These are phyloP conservation scores for Lasiodiplodia sp. DNA, from an alignment of 2,329 filamentous ascomycete species.

Conservation along the genomic window DNA sequence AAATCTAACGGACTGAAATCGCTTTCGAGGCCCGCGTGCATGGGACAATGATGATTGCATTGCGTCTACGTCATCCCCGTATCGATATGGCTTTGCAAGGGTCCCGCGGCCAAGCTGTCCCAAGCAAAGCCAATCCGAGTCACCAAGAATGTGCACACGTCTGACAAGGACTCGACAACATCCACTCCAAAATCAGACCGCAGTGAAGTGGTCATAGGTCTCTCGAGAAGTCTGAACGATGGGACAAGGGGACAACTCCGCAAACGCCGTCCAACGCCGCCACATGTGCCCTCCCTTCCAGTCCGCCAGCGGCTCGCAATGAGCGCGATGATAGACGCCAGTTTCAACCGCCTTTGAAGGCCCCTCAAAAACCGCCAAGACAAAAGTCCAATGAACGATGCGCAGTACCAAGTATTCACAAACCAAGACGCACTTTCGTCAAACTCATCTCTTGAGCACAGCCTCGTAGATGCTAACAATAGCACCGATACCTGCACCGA, in stretches of 20 bases:
- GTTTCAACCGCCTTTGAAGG: slow-evolving; percentile 19
- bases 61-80: slow-evolving; percentile 23
- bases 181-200: not conserved
- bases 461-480: slow-evolving; percentile 79
- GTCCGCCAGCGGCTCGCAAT: slow-evolving; percentile 21
- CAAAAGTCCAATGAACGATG: slow-evolving; percentile 5
- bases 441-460: slow-evolving; percentile 65
- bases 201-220: not conserved
- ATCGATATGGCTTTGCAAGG: slow-evolving; percentile 23
- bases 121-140: not conserved
- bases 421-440: not conserved
- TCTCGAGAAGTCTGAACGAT: slow-evolving; percentile 10
- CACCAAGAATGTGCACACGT: not conserved
- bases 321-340: slow-evolving; percentile 12
- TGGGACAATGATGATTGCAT: not conserved
- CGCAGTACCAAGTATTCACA: not conserved
- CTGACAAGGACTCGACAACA: not conserved
- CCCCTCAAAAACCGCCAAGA: slow-evolving; percentile 3
- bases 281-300: not conserved
- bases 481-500: slow-evolving; percentile 72
- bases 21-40: not conserved
- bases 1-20: not conserved
- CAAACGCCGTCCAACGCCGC: slow-evolving; percentile 34
- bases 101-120: slow-evolving; percentile 3
- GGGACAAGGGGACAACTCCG: slow-evolving; percentile 34